Conservation (phyloP, 257 asterid genomes). For the Capsicum pubescens region DNA sequence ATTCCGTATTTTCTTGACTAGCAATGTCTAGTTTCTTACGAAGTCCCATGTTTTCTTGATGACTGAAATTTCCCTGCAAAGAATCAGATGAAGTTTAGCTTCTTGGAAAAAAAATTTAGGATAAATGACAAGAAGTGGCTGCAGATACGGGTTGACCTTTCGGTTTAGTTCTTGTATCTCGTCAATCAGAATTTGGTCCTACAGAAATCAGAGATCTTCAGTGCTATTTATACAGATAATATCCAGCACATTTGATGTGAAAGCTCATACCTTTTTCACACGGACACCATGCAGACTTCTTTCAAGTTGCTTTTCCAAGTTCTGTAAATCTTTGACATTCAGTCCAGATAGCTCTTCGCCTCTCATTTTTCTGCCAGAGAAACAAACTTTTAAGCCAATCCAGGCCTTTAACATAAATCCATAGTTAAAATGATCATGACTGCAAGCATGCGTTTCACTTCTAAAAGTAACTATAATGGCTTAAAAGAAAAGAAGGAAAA, state of each 20-base stretch:
- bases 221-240: not conserved
- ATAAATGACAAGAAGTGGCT: not conserved
- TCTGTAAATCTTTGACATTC: slow-evolving; percentile 58
- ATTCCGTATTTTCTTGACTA: slow-evolving; percentile 58
- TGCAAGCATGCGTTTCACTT: not conserved
- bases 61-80: slow-evolving; percentile 66
- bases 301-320: slow-evolving; percentile 71
- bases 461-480: not conserved
- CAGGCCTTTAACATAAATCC: slow-evolving; percentile 8
- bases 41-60: slow-evolving; percentile 67
- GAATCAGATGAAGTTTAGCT: slow-evolving; percentile 40
- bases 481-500: not conserved
- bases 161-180: slow-evolving; percentile 63
- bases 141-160: slow-evolving; percentile 48
- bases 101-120: slow-evolving; percentile 20
- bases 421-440: not conserved
- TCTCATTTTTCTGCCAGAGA: slow-evolving; percentile 56
- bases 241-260: not conserved
- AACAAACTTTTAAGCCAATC: not conserved
- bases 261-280: slow-evolving; percentile 55
- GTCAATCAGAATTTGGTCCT: slow-evolving; percentile 63
- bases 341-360: slow-evolving; percentile 76
- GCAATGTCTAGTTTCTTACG: slow-evolving; percentile 54
- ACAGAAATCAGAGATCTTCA: slow-evolving; percentile 35
- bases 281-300: slow-evolving; percentile 62